phyloP scores from a whole-genome alignment of 805 yeast genomes.

The Hanseniaspora opuntiae region DNA sequence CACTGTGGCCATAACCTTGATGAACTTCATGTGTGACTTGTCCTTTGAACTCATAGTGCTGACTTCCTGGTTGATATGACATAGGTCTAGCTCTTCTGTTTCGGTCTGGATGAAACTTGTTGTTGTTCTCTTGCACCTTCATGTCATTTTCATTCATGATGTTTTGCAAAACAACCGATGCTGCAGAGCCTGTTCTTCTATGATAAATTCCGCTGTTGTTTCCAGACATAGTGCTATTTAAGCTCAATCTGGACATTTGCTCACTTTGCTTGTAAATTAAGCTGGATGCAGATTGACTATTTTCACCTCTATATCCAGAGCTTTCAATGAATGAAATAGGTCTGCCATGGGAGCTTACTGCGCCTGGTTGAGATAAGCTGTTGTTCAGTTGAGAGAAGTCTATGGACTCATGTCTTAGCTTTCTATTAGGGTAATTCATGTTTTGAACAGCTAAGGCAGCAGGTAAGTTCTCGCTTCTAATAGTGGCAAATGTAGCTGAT shows the following conservation, averaged over 20 bases:
- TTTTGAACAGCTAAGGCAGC: conserved; percentile 13
- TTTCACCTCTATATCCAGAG: background rate
- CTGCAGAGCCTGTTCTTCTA: conserved; percentile 35
- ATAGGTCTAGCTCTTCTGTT: conserved; percentile 67
- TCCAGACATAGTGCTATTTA: background rate
- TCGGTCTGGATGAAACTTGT: conserved; percentile 26
- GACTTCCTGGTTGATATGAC: conserved; percentile 51
- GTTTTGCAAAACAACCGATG: conserved; percentile 58
- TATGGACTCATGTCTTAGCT: conserved; percentile 5
- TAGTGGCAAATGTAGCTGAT: conserved; percentile 47
- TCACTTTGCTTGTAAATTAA: background rate
- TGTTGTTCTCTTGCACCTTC: conserved; percentile 13
- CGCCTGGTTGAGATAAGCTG: conserved; percentile 3
- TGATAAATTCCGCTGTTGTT: conserved; percentile 16
- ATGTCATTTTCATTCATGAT: conserved; percentile 47
- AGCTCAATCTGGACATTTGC: background rate
- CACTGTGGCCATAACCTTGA: background rate
- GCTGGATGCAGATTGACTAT: background rate
- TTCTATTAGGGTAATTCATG: conserved; percentile 2
- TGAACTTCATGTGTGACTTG: background rate
- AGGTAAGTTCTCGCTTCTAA: conserved; percentile 19
- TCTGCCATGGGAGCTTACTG: background rate
- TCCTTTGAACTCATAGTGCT: background rate
- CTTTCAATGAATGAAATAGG: conserved; percentile 5
- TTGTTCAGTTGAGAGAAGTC: conserved; percentile 22